Evolutionary conservation across 2,329 filamentous ascomycete genomes (phyloP).

Genomic region (Stagonosporopsis cucurbitacearum): DNA sequence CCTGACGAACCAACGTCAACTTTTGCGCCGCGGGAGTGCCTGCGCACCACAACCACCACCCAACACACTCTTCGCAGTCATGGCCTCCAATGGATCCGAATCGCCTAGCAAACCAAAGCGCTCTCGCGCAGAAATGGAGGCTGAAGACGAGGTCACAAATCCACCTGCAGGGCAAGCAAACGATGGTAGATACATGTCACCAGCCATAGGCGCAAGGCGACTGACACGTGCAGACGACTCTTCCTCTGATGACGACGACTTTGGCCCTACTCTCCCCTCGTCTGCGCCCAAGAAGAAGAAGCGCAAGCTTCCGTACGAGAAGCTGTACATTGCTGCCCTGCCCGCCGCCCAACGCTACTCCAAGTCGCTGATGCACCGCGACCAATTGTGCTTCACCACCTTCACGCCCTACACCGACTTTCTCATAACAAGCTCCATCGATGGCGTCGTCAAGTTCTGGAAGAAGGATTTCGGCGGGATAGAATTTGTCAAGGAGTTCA

Average conservation of each 20-base stretch:
- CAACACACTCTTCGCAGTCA: conserved; percentile 3
- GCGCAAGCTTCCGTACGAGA: conserved; percentile 89
- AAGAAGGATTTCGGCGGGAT: conserved; percentile 91
- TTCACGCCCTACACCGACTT: conserved; percentile 94
- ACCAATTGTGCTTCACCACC: conserved; percentile 85
- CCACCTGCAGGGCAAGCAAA: conserved; percentile 19
- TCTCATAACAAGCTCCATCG: conserved; percentile 88
- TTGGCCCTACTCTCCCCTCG: conserved; percentile 88
- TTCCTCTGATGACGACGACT: conserved; percentile 79
- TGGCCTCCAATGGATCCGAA: conserved; percentile 27
- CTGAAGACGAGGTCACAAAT: conserved; percentile 19
- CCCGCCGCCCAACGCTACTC: conserved; percentile 82
- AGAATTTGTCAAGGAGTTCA: conserved; percentile 98
- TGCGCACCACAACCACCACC: conserved; percentile 10
- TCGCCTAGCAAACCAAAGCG: conserved; percentile 35
- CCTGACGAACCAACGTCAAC: conserved; percentile 18
- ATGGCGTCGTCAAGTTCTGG: conserved; percentile 99
- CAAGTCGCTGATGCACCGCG: conserved; percentile 98
- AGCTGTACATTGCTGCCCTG: conserved; percentile 89
- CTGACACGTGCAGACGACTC: conserved; percentile 54
- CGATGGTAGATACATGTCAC: conserved; percentile 19
- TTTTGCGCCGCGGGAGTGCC: conserved; percentile 16
- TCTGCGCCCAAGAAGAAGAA: conserved; percentile 85
- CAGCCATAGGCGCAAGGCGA: conserved; percentile 14
- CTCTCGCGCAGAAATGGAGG: conserved; percentile 36